phyloP scores from a whole-genome alignment of 2,329 filamentous ascomycete species.

The Annulohypoxylon truncatum region DNA sequence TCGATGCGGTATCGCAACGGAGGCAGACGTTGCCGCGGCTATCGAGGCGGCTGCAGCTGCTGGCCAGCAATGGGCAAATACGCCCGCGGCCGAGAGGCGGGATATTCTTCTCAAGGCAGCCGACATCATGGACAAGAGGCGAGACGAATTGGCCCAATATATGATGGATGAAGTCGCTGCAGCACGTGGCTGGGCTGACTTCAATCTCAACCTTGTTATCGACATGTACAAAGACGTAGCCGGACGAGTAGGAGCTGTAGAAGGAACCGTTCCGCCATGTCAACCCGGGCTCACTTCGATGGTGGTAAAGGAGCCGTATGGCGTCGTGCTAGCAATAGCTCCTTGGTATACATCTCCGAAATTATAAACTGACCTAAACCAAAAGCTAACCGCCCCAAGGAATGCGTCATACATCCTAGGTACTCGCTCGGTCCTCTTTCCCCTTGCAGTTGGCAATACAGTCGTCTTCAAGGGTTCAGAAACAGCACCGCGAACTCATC shows the following conservation, averaged over 20 bases:
- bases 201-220: conserved; percentile 51
- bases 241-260: conserved; percentile 51
- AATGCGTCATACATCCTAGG: conserved; percentile 59
- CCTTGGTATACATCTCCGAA: conserved; percentile 65
- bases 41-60: conserved; percentile 65
- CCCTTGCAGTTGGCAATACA: conserved; percentile 74
- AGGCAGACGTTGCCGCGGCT: conserved; percentile 63
- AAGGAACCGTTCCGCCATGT: conserved; percentile 50
- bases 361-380: neutral
- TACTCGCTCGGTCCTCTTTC: conserved; percentile 60
- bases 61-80: conserved; percentile 71
- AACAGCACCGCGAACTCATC: conserved; percentile 66
- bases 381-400: conserved; percentile 45
- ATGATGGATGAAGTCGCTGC: conserved; percentile 58
- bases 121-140: conserved; percentile 65
- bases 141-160: conserved; percentile 65
- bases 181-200: conserved; percentile 44
- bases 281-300: conserved; percentile 64
- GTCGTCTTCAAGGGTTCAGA: conserved; percentile 73
- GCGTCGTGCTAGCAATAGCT: conserved; percentile 73
- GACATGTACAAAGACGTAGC: conserved; percentile 55
- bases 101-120: conserved; percentile 72
- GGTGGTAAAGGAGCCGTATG: conserved; percentile 74
- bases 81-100: conserved; percentile 66
- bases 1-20: conserved; percentile 66